A percentile compares a stretch with the other conserved stretches of the same genome.
These are phyloP conservation scores for Acanthamoeba lenticulata DNA, from an alignment of 208 protist species.

Conservation along the genomic window DNA sequence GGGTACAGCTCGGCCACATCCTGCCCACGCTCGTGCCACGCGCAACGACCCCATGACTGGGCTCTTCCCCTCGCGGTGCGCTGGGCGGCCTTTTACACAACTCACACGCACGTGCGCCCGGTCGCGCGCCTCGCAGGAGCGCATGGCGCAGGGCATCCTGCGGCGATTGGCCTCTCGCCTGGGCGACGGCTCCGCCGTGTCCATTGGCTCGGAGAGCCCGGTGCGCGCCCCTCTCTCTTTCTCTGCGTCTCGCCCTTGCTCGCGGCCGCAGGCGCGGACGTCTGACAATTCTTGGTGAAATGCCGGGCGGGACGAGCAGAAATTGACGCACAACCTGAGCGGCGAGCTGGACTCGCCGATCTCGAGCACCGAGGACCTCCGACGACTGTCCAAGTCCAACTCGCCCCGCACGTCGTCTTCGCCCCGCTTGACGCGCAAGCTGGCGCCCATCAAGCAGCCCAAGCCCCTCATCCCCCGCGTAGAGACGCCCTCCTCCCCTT, in stretches of 20 bases:
- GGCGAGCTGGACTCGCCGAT: not conserved
- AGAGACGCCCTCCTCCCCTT: not conserved
- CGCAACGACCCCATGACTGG: not conserved
- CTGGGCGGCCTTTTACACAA: not conserved
- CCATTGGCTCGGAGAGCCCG: not conserved
- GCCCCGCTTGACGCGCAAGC: not conserved
- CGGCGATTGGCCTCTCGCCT: not conserved
- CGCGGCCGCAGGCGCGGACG: too few relatives aligned
- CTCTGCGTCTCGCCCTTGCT: not conserved
- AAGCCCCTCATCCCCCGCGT: not conserved
- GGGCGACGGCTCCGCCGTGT: not conserved
- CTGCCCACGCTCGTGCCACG: not conserved
- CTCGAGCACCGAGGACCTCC: not conserved
- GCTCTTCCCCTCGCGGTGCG: too few relatives aligned
- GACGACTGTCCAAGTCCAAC: not conserved
- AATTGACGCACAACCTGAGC: not conserved
- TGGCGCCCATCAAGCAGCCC: slow-evolving; percentile 4
- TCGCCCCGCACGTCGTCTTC: not conserved
- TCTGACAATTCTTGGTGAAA: too few relatives aligned
- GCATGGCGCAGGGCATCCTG: not conserved
- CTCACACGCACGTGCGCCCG: not conserved
- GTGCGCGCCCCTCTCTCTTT: not conserved
- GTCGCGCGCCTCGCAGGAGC: not conserved
- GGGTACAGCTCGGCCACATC: not conserved
- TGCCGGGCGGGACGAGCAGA: not conserved